phyloP scores from a whole-genome alignment of 2,329 filamentous ascomycete genomes.

The Myotisia sp. region DNA sequence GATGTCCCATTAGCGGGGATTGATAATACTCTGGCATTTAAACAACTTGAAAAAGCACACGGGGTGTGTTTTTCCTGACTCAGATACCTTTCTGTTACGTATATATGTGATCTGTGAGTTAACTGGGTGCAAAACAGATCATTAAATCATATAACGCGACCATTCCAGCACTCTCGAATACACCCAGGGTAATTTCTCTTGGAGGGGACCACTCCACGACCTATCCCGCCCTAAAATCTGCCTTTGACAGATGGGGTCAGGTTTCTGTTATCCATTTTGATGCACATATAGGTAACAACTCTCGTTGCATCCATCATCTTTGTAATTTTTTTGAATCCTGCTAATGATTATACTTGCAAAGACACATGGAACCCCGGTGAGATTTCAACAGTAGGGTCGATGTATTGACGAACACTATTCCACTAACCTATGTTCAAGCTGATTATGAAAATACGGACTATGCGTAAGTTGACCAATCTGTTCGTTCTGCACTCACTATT shows the following conservation, averaged over 20 bases:
- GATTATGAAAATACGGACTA: too few relatives aligned
- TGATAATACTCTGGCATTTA: slow-evolving; percentile 66
- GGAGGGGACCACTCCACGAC: slow-evolving; percentile 62
- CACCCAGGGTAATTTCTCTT: slow-evolving; percentile 46
- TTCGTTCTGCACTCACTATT: too few relatives aligned
- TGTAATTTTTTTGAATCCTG: too few relatives aligned
- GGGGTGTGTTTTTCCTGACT: slow-evolving; percentile 44
- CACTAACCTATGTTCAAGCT: too few relatives aligned
- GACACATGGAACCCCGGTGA: slow-evolving; percentile 82
- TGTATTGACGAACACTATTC: slow-evolving; percentile 35
- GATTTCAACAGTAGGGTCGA: too few relatives aligned
- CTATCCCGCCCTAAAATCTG: slow-evolving; percentile 52
- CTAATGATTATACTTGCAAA: too few relatives aligned
- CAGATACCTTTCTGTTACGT: background rate
- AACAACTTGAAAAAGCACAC: slow-evolving; percentile 74
- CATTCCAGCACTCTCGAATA: slow-evolving; percentile 15
- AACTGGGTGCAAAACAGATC: too few relatives aligned
- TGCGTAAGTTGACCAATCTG: slow-evolving; percentile 33
- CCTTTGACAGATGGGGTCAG: slow-evolving; percentile 48
- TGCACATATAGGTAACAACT: slow-evolving; percentile 45
- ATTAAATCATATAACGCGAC: too few relatives aligned
- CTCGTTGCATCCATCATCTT: slow-evolving; percentile 21
- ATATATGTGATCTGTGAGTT: too few relatives aligned
- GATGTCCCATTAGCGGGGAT: slow-evolving; percentile 78
- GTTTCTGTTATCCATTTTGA: slow-evolving; percentile 64